A percentile compares a stretch with the other conserved stretches of the same genome.
These are phyloP conservation scores for Sporisorium scitamineum DNA, from an alignment of 1,284 basidiomycete genomes.

Conservation along the genomic window DNA sequence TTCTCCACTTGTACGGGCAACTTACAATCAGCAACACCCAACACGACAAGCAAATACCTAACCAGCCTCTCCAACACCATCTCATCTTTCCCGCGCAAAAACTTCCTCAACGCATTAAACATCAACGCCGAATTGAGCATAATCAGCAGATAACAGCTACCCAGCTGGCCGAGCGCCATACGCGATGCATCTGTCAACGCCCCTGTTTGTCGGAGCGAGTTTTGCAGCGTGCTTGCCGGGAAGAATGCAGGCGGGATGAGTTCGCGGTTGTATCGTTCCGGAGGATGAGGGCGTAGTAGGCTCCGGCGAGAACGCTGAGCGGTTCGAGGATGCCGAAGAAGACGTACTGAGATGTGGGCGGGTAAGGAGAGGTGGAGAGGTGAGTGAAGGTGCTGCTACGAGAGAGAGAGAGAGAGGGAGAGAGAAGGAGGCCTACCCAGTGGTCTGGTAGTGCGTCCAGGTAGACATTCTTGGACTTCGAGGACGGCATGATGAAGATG, in stretches of 20 bases:
- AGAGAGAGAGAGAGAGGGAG: background rate
- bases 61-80: conserved; percentile 37
- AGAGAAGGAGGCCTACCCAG: conserved; percentile 29
- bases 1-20: background rate
- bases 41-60: conserved; percentile 50
- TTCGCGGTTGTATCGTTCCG: conserved; percentile 56
- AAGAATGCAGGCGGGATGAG: conserved; percentile 50
- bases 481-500: background rate
- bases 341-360: too few species aligned
- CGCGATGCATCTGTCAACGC: conserved; percentile 26
- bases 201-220: conserved; percentile 22
- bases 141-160: conserved; percentile 59
- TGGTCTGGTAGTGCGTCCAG: conserved; percentile 40
- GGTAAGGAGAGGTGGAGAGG: too few species aligned
- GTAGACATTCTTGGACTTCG: background rate
- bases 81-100: conserved; percentile 23
- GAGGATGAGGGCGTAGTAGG: conserved; percentile 46
- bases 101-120: conserved; percentile 46
- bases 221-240: conserved; percentile 23
- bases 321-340: conserved; percentile 64
- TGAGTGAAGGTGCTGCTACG: background rate
- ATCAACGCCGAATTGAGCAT: conserved; percentile 58
- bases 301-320: conserved; percentile 51
- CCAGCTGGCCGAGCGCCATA: conserved; percentile 60
- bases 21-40: conserved; percentile 60